A percentile compares a stretch with the other conserved stretches of the same genome.
Evolutionary conservation across 2,329 filamentous ascomycete genomes (phyloP).

Genomic region (Xylariaceae sp.): DNA sequence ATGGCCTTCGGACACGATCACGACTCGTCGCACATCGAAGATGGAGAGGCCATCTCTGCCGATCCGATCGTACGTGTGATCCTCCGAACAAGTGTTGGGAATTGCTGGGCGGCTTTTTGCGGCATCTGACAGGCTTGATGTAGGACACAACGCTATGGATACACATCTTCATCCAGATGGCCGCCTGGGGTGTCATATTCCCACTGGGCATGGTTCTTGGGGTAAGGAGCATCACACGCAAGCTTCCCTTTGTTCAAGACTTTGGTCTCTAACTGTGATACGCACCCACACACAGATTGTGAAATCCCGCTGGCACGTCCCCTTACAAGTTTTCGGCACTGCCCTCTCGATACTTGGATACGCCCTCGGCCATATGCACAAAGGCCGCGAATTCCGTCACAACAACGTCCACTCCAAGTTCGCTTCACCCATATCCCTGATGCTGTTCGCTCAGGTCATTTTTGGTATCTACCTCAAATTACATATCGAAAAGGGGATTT

Average conservation of each 20-base stretch:
- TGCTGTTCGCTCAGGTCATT: slow-evolving; percentile 77
- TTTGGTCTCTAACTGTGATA: slow-evolving; percentile 19
- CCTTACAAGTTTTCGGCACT: slow-evolving; percentile 78
- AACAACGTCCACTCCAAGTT: slow-evolving; percentile 82
- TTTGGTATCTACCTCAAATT: slow-evolving; percentile 88
- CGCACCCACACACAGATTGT: slow-evolving; percentile 66
- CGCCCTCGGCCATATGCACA: slow-evolving; percentile 89
- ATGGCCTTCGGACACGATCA: slow-evolving; percentile 54
- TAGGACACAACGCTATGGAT: slow-evolving; percentile 88
- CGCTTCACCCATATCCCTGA: slow-evolving; percentile 79
- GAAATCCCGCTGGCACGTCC: slow-evolving; percentile 93
- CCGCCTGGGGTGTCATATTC: slow-evolving; percentile 91
- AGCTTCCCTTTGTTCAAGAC: slow-evolving; percentile 12
- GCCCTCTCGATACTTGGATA: slow-evolving; percentile 82
- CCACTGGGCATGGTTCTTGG: slow-evolving; percentile 95
- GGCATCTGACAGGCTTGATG: slow-evolving; percentile 43
- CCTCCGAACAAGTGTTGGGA: background rate
- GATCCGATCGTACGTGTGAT: slow-evolving; percentile 71
- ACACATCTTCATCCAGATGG: slow-evolving; percentile 87
- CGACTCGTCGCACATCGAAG: slow-evolving; percentile 64
- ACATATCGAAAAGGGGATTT: slow-evolving; percentile 84
- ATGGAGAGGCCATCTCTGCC: slow-evolving; percentile 71
- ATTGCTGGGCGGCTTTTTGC: background rate
- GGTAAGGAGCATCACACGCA: slow-evolving; percentile 57
- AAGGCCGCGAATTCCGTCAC: slow-evolving; percentile 81